A percentile compares a stretch with the other conserved stretches of the same genome.
phyloP scores from a whole-genome alignment of 108 stramenopile genomes.

The Nannochloropsis granulata region DNA sequence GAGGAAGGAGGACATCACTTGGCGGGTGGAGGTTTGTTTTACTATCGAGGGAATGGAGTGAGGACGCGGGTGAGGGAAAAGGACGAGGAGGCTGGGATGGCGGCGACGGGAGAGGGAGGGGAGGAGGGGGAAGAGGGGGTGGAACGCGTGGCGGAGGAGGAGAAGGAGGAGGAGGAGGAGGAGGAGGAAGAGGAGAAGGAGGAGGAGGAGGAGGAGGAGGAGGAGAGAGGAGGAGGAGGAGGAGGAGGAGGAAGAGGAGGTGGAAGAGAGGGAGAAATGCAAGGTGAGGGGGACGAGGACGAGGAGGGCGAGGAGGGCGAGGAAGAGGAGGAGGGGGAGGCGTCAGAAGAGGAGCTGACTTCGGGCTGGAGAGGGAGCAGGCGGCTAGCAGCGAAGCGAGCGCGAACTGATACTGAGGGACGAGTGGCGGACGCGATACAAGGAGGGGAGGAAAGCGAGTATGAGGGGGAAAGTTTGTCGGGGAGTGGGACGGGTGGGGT shows the following conservation, averaged over 20 bases:
- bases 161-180: too few relatives aligned
- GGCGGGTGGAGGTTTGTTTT: not conserved
- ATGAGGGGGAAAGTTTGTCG: not conserved
- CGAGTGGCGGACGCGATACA: too few relatives aligned
- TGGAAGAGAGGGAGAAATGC: not conserved
- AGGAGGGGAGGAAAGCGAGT: not conserved
- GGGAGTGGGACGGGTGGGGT: not conserved
- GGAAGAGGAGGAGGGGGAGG: not conserved
- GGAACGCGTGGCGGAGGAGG: not conserved
- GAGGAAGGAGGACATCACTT: not conserved
- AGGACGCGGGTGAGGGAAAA: not conserved
- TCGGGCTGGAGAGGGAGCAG: not conserved
- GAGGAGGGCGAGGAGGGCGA: not conserved
- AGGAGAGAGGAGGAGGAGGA: not conserved
- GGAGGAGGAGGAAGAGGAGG: not conserved
- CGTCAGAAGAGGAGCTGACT: not conserved
- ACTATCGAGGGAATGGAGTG: not conserved
- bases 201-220: not conserved
- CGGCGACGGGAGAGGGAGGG: not conserved
- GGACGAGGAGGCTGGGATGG: not conserved
- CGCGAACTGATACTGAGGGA: not conserved
- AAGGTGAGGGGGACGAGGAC: not conserved
- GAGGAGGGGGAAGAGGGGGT: not conserved
- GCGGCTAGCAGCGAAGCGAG: not conserved
- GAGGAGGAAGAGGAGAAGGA: not conserved